Base-by-base conservation (phyloP, 2,329 filamentous ascomycete genomes). In the Bipolaris oryzae region DNA sequence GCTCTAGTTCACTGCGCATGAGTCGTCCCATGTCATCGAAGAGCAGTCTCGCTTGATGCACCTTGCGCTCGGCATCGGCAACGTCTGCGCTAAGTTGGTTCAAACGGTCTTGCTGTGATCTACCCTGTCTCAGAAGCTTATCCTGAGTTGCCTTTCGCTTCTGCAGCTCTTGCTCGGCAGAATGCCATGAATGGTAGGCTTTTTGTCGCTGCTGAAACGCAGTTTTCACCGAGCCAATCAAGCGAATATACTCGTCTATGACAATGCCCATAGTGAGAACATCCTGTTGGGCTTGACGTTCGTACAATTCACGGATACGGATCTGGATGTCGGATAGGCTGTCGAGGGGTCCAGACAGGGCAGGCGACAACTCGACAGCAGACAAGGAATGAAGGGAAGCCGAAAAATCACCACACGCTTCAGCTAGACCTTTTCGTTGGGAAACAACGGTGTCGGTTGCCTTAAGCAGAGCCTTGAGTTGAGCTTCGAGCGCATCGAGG, bases 11-110 rank as follows among this genome's bases (percentile, higher is more conserved):
- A 34, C 84, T 84, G 58, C 92, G 87, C 92, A 99, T 95, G 72
- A 97, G 80, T 11, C 92, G 85, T 13, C 95, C 95, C 93, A 99
- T 98, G 72, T 99, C 95, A 65, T 99, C 95, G 70, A 99, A 99
- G 43, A 97, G 78, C 55, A 98, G 79, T 51, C 93, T 83, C 0
- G 92, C 90, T 75, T 96, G 92, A 74, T 98, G 92, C 1, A 96
- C 91, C 74, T 91, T 94, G 67, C 92, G 86, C 81, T 99, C 95
- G 2, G 92, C 92, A 78, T 99, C 95, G n/a, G 87, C 88, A 7
- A 99, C 94, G 74, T 98, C 93, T 35, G 92, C 94, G 60, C 89
- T 89, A 73, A 96, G 88, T 78, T 98, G 94, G 75, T 91, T 96
- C 43, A 99, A 83, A 39, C 94, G 87, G 77, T 99, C 95, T 78